A percentile compares a stretch with the other conserved stretches of the same genome.
These are phyloP conservation scores for Globisporangium alternatum DNA, from an alignment of 352 stramenopile genomes.

Conservation along the genomic window DNA sequence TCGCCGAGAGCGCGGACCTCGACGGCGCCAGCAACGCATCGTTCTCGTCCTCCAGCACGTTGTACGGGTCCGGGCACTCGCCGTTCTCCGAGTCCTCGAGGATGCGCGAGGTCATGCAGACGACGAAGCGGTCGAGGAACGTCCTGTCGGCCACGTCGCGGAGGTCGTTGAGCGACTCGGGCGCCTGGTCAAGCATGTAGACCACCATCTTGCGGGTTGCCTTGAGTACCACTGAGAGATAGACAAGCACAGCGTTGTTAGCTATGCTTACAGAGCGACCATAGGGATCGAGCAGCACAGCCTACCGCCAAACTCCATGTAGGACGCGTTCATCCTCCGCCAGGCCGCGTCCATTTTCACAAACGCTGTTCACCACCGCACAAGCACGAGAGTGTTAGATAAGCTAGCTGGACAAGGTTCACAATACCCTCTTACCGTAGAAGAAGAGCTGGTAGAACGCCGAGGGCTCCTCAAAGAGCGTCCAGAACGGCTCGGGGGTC, in stretches of 20 bases:
- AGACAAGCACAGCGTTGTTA: slow-evolving; percentile 1
- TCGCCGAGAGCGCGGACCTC: slow-evolving; percentile 15
- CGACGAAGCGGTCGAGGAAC: slow-evolving; percentile 71
- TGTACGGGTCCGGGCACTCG: slow-evolving; percentile 69
- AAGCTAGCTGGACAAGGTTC: no score
- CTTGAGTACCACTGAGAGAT: slow-evolving; percentile 66
- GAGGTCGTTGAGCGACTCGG: slow-evolving; percentile 53
- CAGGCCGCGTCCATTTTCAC: slow-evolving; percentile 85
- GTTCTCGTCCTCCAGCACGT: slow-evolving; percentile 57
- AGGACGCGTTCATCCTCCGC: slow-evolving; percentile 75
- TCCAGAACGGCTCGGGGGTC: slow-evolving; percentile 49
- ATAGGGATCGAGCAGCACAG: not conserved
- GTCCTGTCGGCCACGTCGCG: slow-evolving; percentile 49
- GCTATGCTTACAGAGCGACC: no score
- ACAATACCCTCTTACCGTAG: slow-evolving; percentile 26
- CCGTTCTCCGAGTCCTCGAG: slow-evolving; percentile 67
- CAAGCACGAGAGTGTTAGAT: not conserved
- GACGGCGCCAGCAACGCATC: slow-evolving; percentile 36
- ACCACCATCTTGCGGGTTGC: slow-evolving; percentile 53
- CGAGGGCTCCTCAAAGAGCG: slow-evolving; percentile 79
- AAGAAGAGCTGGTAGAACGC: slow-evolving; percentile 84
- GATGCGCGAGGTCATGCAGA: slow-evolving; percentile 40
- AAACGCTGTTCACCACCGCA: slow-evolving; percentile 36
- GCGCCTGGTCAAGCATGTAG: slow-evolving; percentile 58
- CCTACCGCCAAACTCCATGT: slow-evolving; percentile 86